Conservation (phyloP, 2,329 filamentous ascomycete species). For the Myotisia sp. region DNA sequence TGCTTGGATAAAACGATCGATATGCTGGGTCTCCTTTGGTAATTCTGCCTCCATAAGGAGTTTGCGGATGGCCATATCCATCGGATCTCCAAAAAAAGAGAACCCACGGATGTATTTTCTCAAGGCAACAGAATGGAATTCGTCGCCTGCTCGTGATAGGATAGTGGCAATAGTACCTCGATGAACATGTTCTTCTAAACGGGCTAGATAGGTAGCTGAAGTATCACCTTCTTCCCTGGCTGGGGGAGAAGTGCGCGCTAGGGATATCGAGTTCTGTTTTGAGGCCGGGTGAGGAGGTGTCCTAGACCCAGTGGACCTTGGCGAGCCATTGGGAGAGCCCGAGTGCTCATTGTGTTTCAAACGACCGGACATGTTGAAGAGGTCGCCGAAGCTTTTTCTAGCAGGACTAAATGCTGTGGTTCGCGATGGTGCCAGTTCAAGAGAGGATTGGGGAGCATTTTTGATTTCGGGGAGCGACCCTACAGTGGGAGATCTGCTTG, state of each 20-base stretch:
- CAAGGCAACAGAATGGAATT: constrained; percentile 68
- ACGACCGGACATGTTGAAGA: constrained; percentile 61
- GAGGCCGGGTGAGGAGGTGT: constrained; percentile 61
- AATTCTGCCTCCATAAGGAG: constrained; percentile 92
- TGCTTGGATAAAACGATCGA: constrained; percentile 82
- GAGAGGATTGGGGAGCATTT: constrained; percentile 51
- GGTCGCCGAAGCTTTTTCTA: constrained; percentile 80
- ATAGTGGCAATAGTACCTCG: constrained; percentile 72
- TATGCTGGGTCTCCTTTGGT: constrained; percentile 94
- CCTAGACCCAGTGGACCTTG: constrained; percentile 42
- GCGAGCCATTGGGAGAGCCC: constrained; percentile 43
- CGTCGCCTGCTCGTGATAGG: constrained; percentile 71
- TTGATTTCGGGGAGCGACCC: constrained; percentile 63
- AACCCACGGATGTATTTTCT: constrained; percentile 93
- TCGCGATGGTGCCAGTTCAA: constrained; percentile 42
- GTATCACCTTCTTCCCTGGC: constrained; percentile 77
- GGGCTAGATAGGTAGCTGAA: constrained; percentile 72
- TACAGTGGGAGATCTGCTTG: constrained; percentile 78
- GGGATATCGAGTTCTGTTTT: constrained; percentile 69
- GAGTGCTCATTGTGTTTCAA: constrained; percentile 71
- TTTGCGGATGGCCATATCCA: constrained; percentile 95
- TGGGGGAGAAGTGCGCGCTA: constrained; percentile 49
- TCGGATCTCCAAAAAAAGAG: constrained; percentile 87
- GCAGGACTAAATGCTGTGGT: constrained; percentile 75
- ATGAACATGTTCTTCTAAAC: constrained; percentile 65